Evolutionary conservation across 371 early-diverging fungal species (phyloP).

Genomic region (Mucor irregularis): DNA sequence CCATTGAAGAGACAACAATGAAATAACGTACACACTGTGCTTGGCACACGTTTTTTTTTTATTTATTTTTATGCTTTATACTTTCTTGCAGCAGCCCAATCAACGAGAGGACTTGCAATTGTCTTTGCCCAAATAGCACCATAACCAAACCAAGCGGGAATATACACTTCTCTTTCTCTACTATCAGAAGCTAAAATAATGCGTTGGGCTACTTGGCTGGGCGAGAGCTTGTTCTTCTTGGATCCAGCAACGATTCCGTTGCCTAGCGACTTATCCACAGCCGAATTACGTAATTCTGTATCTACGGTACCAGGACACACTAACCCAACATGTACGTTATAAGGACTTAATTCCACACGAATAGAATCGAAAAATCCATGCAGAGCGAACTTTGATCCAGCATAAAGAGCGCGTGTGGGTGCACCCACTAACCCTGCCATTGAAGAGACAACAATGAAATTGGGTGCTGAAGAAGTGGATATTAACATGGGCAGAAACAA

Average conservation of each 20-base stretch:
- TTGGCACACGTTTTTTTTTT: not conserved
- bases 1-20: constrained; percentile 78
- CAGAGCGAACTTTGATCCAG: constrained; percentile 81
- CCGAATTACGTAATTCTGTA: constrained; percentile 71
- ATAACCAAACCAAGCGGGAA: constrained; percentile 65
- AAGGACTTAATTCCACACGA: constrained; percentile 69
- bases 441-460: constrained; percentile 78
- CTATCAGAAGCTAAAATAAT: constrained; percentile 66
- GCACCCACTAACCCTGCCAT: constrained; percentile 80
- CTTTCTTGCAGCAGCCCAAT: constrained; percentile 57
- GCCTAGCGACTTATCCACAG: constrained; percentile 56
- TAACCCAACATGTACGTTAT: constrained; percentile 65
- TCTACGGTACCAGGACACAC: constrained; percentile 80
- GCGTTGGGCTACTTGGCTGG: constrained; percentile 57
- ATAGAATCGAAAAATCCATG: constrained; percentile 86
- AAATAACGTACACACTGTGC: constrained; percentile 36
- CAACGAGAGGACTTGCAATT: constrained; percentile 65
- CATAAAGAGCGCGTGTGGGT: constrained; percentile 83
- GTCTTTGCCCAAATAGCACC: constrained; percentile 52
- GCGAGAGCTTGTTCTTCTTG: constrained; percentile 60
- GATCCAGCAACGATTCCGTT: constrained; percentile 49
- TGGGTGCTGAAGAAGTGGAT: constrained; percentile 46
- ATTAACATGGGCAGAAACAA: constrained; percentile 63
- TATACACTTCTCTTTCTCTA: constrained; percentile 56
- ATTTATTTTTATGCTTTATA: constrained; percentile 17